Conservation (phyloP, 768 basidiomycete genomes). For the Serendipita sp. region DNA sequence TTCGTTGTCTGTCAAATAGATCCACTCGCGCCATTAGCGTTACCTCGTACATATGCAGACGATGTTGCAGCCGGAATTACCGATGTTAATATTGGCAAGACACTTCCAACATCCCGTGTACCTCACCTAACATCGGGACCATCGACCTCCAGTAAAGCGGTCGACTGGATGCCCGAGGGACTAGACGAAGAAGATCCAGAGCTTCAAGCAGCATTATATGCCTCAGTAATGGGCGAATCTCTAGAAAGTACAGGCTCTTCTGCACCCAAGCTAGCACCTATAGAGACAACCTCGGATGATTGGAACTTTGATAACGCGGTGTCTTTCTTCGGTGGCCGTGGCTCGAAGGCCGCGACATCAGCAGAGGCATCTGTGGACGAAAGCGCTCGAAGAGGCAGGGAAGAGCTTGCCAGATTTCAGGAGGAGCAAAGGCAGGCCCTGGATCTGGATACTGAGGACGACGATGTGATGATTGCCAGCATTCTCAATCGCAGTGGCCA, state of each 20-base stretch:
- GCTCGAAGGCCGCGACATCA: background rate
- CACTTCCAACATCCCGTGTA: constrained; percentile 6
- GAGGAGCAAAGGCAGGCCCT: constrained; percentile 1
- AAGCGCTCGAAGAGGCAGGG: constrained; percentile 6
- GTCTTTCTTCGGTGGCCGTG: constrained; percentile 12
- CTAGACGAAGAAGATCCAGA: constrained; percentile 77
- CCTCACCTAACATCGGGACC: constrained; percentile 7
- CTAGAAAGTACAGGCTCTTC: constrained; percentile 17
- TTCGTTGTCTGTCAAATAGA: constrained; percentile 59
- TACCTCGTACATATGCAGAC: constrained; percentile 57
- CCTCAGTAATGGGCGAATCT: constrained; percentile 37
- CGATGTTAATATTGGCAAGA: constrained; percentile 24
- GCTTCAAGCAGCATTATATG: constrained; percentile 74
- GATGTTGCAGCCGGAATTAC: constrained; percentile 48
- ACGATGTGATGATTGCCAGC: background rate
- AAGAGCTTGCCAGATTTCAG: constrained; percentile 3
- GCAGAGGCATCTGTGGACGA: background rate
- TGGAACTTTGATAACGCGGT: constrained; percentile 9
- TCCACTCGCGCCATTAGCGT: constrained; percentile 31
- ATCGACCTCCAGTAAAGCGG: background rate
- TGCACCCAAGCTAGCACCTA: constrained; percentile 11
- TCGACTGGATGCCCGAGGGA: constrained; percentile 13
- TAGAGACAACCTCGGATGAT: background rate
- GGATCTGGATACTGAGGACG: background rate
- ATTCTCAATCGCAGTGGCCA: background rate